Evolutionary conservation across 202 grass and related monocot species (phyloP), one percentile per base, ranked within the genome.

Genomic region (Dendrocalamus latiflorus): DNA sequence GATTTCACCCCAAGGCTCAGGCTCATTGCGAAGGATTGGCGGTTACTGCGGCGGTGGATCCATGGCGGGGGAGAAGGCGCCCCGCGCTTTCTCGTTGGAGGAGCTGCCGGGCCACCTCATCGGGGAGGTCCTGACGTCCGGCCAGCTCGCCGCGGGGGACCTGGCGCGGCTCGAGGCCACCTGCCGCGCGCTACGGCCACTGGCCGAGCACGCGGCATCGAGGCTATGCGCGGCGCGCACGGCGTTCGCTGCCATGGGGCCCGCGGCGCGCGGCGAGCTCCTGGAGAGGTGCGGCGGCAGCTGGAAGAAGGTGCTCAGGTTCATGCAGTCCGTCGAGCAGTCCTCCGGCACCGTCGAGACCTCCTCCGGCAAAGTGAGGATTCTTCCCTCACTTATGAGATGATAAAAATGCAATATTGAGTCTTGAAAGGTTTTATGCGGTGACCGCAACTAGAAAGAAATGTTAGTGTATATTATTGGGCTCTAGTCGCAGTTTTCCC

Each of bases 301-400:
- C 85, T 99, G 96, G 91, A 99, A 99, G 80, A 99, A 92, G 81
- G 89, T 94, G 38, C 91, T 99, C 59, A 90, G 96, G 79, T 99
- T 99, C 86, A 72, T 99, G 57, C 91, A 99, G 79, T 94, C 81
- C 1, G 91, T 99, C 8, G 91, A 96, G 96, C 85, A 86, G 60
- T 98, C 93, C 12, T 98, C 87, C 1, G 91, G 81, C 81, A 92
- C 93, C 2, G 87, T 95, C 26, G 66, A 87, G 50, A 96, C 93
- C 67, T 86, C 96, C n/a, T 79, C 93, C 33, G 93, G 96, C 68
- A 89, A 90, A 28, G 96, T 99, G 89, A 91, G 73, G 5, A 69
- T 82, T 48, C 20, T 47, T 18, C 3, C n/a, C 21, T 71, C 38
- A 9, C 39, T 20, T 24, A 18, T 55, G 6, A 6, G 33, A 61